Conservation (phyloP, 768 basidiomycete genomes). For the Gyrodon lividus region DNA sequence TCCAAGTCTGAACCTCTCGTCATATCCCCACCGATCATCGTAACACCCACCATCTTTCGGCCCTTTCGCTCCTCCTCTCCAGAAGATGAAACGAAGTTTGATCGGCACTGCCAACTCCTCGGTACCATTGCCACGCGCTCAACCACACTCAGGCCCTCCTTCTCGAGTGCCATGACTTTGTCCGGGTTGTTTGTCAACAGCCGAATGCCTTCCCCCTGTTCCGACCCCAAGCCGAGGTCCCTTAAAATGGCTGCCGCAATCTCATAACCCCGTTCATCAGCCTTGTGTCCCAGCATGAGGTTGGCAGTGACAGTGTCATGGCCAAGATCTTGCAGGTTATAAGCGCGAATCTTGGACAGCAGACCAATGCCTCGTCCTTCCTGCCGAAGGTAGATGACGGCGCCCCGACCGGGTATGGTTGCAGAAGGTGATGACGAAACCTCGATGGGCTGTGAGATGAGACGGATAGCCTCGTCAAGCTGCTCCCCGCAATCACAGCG, state of each 20-base stretch:
- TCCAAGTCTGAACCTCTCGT: constrained; percentile 86
- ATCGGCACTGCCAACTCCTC: constrained; percentile 64
- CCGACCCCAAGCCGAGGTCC: constrained; percentile 75
- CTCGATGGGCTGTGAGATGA: constrained; percentile 71
- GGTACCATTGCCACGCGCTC: constrained; percentile 96
- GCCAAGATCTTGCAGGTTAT: constrained; percentile 96
- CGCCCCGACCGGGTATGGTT: constrained; percentile 80
- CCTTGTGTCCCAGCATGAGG: constrained; percentile 88
- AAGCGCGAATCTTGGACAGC: constrained; percentile 92
- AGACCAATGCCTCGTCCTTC: constrained; percentile 98
- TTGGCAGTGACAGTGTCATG: constrained; percentile 99
- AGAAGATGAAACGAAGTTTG: constrained; percentile 6
- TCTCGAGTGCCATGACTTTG: constrained; percentile 85
- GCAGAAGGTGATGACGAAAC: constrained; percentile 38
- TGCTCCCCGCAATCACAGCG: constrained; percentile 99
- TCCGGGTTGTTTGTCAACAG: constrained; percentile 98
- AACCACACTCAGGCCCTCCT: constrained; percentile 73
- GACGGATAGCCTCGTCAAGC: constrained; percentile 93
- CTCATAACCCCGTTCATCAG: constrained; percentile 92
- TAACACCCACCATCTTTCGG: constrained; percentile 58
- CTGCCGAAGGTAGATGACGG: constrained; percentile 92
- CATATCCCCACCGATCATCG: constrained; percentile 76
- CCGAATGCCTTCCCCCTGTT: constrained; percentile 57
- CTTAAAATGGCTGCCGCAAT: constrained; percentile 87
- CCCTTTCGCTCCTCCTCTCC: constrained; percentile 23